phyloP scores from a whole-genome alignment of 129 eudicot species.

The Deinandra increscens region DNA sequence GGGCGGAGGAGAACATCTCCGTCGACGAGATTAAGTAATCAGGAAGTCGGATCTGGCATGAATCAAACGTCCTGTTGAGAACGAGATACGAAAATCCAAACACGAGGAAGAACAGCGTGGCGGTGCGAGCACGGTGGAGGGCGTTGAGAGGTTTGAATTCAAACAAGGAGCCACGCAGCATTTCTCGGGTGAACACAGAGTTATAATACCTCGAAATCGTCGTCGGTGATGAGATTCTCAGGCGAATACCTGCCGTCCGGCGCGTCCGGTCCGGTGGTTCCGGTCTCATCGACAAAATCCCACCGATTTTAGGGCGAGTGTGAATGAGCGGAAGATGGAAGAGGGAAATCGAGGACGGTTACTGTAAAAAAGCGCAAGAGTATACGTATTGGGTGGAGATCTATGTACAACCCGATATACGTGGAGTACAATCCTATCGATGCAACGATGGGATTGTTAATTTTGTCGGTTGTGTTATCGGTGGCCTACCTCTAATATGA shows the following conservation, averaged over 20 bases:
- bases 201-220: neutral
- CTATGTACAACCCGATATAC: conserved; percentile 8
- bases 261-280: conserved; percentile 11
- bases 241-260: neutral
- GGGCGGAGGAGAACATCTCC: conserved; percentile 26
- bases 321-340: neutral
- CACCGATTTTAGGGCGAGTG: neutral
- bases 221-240: neutral
- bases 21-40: conserved; percentile 27
- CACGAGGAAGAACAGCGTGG: conserved; percentile 10
- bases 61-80: conserved; percentile 19
- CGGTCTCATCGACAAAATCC: conserved; percentile 16
- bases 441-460: neutral
- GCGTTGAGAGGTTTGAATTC: conserved; percentile 22
- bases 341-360: conserved; percentile 21
- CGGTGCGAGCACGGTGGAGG: conserved; percentile 33
- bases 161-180: conserved; percentile 21
- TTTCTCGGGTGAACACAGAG: neutral
- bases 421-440: neutral
- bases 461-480: neutral
- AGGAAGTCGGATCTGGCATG: conserved; percentile 38
- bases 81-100: conserved; percentile 27
- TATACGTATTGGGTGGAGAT: neutral
- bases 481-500: neutral
- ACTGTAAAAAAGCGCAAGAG: neutral